Evolutionary conservation across 139 green algal genomes (phyloP).

Genomic region (Coccomyxa sp.): DNA sequence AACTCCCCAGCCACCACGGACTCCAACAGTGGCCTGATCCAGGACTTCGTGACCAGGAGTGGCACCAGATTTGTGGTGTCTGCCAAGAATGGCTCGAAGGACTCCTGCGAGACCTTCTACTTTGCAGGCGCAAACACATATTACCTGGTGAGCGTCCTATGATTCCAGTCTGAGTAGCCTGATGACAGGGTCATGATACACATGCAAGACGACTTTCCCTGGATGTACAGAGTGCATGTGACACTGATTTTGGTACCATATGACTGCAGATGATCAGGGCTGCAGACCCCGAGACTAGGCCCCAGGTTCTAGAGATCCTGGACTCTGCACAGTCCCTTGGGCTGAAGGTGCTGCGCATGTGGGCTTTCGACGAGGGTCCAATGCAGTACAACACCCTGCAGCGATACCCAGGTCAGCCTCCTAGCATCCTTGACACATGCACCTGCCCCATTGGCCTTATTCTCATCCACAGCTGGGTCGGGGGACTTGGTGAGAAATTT

Average conservation of each 20-base stretch:
- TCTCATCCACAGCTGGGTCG: no score
- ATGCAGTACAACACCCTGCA: slow-evolving; percentile 10
- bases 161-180: no score
- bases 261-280: not conserved
- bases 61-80: slow-evolving; percentile 2
- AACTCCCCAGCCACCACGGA: no score
- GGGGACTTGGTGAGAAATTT: no score
- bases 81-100: not conserved
- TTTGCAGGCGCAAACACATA: slow-evolving; percentile 18
- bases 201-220: not conserved
- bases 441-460: no score
- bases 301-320: slow-evolving; percentile 7
- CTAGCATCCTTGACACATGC: no score
- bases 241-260: not conserved
- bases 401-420: slow-evolving; percentile 8
- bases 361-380: slow-evolving; percentile 14
- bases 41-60: not conserved
- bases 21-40: not conserved
- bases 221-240: not conserved
- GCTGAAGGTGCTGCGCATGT: slow-evolving; percentile 19
- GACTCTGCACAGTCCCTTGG: slow-evolving; percentile 11
- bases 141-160: slow-evolving; percentile 10
- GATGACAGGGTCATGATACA: not conserved
- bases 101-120: slow-evolving; percentile 15
- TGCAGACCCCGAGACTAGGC: not conserved